These are phyloP conservation scores for Eleusine indica DNA, from an alignment of 176 grass and related monocot species.

Conservation along the genomic window DNA sequence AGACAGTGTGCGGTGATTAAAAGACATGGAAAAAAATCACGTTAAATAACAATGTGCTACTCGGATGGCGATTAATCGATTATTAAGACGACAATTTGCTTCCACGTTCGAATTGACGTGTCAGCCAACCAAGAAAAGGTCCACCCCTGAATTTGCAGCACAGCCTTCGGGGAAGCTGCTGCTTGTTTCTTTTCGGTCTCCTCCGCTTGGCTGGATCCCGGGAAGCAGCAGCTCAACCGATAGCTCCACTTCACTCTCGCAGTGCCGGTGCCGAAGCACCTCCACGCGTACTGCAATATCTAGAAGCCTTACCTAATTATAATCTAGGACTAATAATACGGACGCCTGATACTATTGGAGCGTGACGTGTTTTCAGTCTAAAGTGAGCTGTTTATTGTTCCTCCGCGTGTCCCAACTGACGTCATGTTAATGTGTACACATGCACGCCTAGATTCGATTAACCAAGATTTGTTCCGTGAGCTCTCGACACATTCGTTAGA, in stretches of 20 bases:
- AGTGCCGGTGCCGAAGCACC: neutral
- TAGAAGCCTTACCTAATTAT: neutral
- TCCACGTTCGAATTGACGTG: too few species aligned
- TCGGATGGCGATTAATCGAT: too few species aligned
- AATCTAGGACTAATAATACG: too few species aligned
- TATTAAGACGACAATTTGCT: too few species aligned
- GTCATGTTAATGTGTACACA: neutral
- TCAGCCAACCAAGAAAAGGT: too few species aligned
- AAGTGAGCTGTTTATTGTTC: neutral
- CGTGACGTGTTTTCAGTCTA: neutral
- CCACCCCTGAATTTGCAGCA: neutral
- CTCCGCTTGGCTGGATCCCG: conserved; percentile 26
- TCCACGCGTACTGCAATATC: neutral
- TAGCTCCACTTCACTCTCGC: conserved; percentile 16
- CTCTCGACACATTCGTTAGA: too few species aligned
- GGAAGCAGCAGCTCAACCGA: conserved; percentile 6
- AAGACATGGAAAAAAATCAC: too few species aligned
- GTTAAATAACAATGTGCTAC: too few species aligned
- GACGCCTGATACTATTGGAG: neutral
- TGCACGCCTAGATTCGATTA: too few species aligned
- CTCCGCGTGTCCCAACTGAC: conserved; percentile 21
- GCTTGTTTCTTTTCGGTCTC: neutral
- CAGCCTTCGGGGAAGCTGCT: neutral
- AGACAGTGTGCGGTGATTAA: too few species aligned
- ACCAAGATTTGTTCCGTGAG: too few species aligned